phyloP scores from a whole-genome alignment of 495 filamentous ascomycete species.

The Lepraria neglecta region DNA sequence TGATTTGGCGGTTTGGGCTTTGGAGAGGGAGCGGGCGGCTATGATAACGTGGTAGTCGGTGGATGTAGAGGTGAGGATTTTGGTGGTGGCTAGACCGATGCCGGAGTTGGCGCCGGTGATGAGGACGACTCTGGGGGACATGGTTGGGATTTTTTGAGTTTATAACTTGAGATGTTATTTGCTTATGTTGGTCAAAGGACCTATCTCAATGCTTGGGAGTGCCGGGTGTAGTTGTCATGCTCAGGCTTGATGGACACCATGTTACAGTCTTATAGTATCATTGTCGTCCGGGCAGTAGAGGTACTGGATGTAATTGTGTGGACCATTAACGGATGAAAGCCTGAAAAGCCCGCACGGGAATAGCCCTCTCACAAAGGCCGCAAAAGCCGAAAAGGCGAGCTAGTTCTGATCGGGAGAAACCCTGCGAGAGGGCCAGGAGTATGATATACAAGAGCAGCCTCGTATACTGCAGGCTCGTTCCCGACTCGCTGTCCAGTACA shows the following conservation, averaged over 20 bases:
- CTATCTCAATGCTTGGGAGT: not conserved
- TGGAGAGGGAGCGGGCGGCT: constrained; percentile 29
- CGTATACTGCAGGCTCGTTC: too few relatives aligned
- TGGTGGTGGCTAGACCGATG: constrained; percentile 32
- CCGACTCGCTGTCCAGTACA: too few relatives aligned
- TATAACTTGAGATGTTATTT: not conserved
- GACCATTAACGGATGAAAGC: not conserved
- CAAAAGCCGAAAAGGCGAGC: constrained; percentile 1
- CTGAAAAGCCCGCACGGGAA: not conserved
- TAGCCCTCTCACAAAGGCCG: not conserved
- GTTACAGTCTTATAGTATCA: not conserved
- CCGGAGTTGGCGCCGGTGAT: constrained; percentile 23
- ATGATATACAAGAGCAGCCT: too few relatives aligned
- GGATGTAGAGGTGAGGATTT: constrained; percentile 29
- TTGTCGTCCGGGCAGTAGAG: constrained; percentile 1
- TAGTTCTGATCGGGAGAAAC: not conserved
- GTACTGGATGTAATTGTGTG: not conserved
- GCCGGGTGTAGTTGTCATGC: not conserved
- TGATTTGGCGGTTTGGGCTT: constrained; percentile 30
- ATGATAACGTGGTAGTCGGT: constrained; percentile 36
- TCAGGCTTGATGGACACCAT: not conserved
- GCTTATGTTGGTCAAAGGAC: not conserved
- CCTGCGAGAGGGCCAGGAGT: too few relatives aligned
- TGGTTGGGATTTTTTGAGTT: too few relatives aligned
- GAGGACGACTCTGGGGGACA: not conserved